Evolutionary conservation across 352 stramenopile genomes (phyloP), one percentile per base, ranked within the genome.

Genomic region (Phytophthora hybrid): DNA sequence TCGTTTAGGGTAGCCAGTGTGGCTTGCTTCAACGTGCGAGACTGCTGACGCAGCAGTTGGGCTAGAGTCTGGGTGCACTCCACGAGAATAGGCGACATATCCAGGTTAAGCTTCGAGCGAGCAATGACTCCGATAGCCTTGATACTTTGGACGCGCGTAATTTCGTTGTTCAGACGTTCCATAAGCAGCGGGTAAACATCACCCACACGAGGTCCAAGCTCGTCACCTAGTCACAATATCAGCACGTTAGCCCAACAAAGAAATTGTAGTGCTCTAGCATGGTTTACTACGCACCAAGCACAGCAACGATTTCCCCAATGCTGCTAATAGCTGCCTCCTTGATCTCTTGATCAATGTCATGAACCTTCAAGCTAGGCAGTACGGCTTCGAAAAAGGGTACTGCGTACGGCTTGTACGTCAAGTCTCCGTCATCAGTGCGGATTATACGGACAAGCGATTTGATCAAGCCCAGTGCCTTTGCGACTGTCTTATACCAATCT

Each of bases 311-410:
- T 63, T 98, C 88, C 2, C 91, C 94, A 10, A 98, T 90, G 66
- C 93, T 97, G 61, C 81, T 90, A 66, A 99, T 98, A 10, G 93
- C 93, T 60, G 96, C 93, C 72, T 99, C 98, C 74, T 99, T 99
- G 71, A 99, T 99, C 84, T 99, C 98, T 81, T 99, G 97, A 70
- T 99, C 98, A 59, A 99, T 98, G 73, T 99, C 98, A 74, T 99
- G 87, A 5, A 95, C 94, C 65, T 97, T 91, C 37, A 99, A 85
- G n/a, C 94, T 96, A 32, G 97, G 95, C 71, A 99, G 78, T 16
- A 99, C 92, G 5, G 96, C 94, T 39, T 95, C 81, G 67, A 97
- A 99, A 9, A 99, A 85, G 16, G 87, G 78, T 54, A 89, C 69
- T 0, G 97, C 94, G 58, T 94, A 84, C 26, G 78, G 69, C 66